A percentile compares a stretch with the other conserved stretches of the same genome.
These are phyloP conservation scores for Blastomyces gilchristii DNA, from an alignment of 2,329 filamentous ascomycete species.

Conservation along the genomic window DNA sequence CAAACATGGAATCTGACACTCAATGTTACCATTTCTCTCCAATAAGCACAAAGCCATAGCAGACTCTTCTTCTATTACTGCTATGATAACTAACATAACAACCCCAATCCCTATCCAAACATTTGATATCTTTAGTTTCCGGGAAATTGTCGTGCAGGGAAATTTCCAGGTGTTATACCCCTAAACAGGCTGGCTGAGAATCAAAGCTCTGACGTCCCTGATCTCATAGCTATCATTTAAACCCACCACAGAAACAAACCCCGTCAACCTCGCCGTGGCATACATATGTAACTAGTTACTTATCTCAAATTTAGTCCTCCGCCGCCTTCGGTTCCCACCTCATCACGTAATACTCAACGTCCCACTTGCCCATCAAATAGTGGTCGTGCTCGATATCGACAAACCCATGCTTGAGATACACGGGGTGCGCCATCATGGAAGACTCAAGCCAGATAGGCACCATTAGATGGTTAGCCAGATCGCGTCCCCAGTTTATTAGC, in stretches of 20 bases:
- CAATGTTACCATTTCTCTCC: neutral
- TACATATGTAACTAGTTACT: neutral
- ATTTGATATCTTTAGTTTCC: neutral
- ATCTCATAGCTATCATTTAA: too few relatives aligned
- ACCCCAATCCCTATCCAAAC: too few relatives aligned
- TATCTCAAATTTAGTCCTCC: neutral
- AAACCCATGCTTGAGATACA: conserved; percentile 13
- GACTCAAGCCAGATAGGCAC: conserved; percentile 15
- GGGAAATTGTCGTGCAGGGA: neutral
- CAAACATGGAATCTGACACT: neutral
- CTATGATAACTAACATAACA: too few relatives aligned
- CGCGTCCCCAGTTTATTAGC: conserved; percentile 16
- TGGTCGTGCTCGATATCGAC: conserved; percentile 8
- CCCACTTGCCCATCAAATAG: conserved; percentile 11
- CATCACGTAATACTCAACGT: conserved; percentile 15
- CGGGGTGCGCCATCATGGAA: conserved; percentile 7
- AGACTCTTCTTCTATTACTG: neutral
- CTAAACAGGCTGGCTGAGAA: neutral
- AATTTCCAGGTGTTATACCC: neutral
- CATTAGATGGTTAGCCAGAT: conserved; percentile 14
- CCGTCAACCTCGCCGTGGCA: neutral
- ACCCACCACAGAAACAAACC: too few relatives aligned
- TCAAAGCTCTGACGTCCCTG: too few relatives aligned
- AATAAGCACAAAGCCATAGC: neutral
- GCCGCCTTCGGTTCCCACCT: conserved; percentile 5